Base-by-base conservation (phyloP, 257 asterid species). In the Penstemon barbatus region DNA sequence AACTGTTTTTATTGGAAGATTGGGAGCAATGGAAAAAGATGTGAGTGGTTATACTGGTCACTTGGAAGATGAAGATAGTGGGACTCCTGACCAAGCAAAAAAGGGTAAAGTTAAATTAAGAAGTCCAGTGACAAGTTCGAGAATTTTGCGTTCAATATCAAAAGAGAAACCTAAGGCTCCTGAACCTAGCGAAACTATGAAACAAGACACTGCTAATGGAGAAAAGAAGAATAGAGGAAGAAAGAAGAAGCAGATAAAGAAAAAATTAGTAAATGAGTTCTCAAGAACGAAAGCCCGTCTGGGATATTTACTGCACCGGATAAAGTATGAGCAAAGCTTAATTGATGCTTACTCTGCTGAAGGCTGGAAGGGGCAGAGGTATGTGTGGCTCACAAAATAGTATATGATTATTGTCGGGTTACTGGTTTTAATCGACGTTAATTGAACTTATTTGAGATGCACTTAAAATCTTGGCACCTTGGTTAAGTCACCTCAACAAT, bases 291-390 rank as follows among this genome's bases (percentile, higher is more conserved):
- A 61, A 76, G 53, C 74, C 57, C 99, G 82, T 78, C 84, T 94
- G 37, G 86, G 85, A 78, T 94, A 94, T 74, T 77, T 91, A 67
- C 75, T 91, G 70, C 89, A 86, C 50, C 84, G 97, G 76, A 85
- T 94, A 83, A 84, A 76, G 56, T 89, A 81, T 80, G 97, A 91
- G 81, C 96, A 89, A 65, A 91, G 76, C 76, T 80, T 89, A 70
- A 94, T 89, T 74, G 98, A 94, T 73, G 99, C 97, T 63, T 94
- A 94, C 78, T 84, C 95, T 52, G 92, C 91, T 69, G 99, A 94
- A 85, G 99, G 99, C 73, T 94, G 99, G 99, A 94, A 86, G 79
- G 92, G 97, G 61, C 99, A 86, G 77, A 94, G 98, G 99, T 94
- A 60, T 18, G 88, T 70, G 33, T 48, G 7, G 38, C 57, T 59